phyloP scores from a whole-genome alignment of 2,329 filamentous ascomycete species.

The Myrmaecium sp. region DNA sequence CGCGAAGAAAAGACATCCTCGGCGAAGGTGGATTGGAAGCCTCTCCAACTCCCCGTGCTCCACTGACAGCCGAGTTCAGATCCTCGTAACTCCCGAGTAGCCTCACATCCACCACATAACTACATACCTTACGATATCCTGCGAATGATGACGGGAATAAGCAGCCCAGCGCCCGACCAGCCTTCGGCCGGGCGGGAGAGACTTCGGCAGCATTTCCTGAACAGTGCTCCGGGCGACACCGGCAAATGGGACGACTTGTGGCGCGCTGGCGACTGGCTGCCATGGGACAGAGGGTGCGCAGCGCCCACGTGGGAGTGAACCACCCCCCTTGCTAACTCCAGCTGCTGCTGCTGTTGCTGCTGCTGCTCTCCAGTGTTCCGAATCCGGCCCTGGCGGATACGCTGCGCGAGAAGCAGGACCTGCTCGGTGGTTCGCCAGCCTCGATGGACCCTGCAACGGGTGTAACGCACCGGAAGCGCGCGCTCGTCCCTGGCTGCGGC shows the following conservation, averaged over 20 bases:
- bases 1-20: no score
- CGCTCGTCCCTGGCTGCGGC: conserved; percentile 68
- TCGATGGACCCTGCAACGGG: conserved; percentile 1
- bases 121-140: no score
- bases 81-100: no score
- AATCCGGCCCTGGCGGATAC: conserved; percentile 42
- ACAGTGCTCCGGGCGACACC: conserved; percentile 24
- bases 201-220: conserved; percentile 25
- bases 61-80: no score
- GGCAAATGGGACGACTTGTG: conserved; percentile 40
- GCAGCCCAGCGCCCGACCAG: no score
- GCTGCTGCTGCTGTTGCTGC: no score
- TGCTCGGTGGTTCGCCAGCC: conserved; percentile 2
- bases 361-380: no score
- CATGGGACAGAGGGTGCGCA: conserved; percentile 44
- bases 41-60: neutral
- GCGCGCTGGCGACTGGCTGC: conserved; percentile 33
- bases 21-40: no score
- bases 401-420: conserved; percentile 14
- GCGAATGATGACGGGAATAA: no score
- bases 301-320: no score
- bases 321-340: no score
- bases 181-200: conserved; percentile 5
- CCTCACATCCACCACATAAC: no score
- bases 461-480: conserved; percentile 32